Conservation (phyloP, 1,139 yeast genomes). For the Pichia kudriavzevii region DNA sequence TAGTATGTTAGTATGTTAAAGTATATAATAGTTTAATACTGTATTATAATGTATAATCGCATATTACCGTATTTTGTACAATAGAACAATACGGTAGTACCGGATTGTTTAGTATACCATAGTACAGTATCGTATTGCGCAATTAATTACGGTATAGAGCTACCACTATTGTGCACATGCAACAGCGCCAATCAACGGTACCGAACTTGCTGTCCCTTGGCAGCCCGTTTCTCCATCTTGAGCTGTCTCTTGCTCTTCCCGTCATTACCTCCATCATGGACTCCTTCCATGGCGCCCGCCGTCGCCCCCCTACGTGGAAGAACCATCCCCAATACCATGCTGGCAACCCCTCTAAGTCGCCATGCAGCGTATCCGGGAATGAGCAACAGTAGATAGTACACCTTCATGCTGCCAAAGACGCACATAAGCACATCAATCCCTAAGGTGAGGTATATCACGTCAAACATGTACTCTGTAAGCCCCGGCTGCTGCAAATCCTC, state of each 20-base stretch:
- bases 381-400: slow-evolving; percentile 49
- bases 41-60: no score
- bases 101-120: no score
- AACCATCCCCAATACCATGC: slow-evolving; percentile 26
- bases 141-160: no score
- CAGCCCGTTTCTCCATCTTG: slow-evolving; percentile 38
- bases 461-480: slow-evolving; percentile 70
- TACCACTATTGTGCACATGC: no score
- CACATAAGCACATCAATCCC: slow-evolving; percentile 49
- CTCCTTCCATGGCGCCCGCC: neutral
- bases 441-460: slow-evolving; percentile 66
- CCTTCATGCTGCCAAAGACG: slow-evolving; percentile 47
- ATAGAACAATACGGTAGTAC: no score
- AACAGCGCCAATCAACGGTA: slow-evolving; percentile 4
- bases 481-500: slow-evolving; percentile 62
- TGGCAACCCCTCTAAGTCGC: slow-evolving; percentile 38
- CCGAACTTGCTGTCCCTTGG: slow-evolving; percentile 7
- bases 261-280: neutral
- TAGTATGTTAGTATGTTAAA: no score
- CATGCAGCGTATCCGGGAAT: slow-evolving; percentile 51
- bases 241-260: slow-evolving; percentile 42
- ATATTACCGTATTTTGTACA: no score
- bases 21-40: no score
- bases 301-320: slow-evolving; percentile 13
- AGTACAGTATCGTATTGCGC: no score